phyloP scores from a whole-genome alignment of 805 yeast species.

The Yarrowia bubula region DNA sequence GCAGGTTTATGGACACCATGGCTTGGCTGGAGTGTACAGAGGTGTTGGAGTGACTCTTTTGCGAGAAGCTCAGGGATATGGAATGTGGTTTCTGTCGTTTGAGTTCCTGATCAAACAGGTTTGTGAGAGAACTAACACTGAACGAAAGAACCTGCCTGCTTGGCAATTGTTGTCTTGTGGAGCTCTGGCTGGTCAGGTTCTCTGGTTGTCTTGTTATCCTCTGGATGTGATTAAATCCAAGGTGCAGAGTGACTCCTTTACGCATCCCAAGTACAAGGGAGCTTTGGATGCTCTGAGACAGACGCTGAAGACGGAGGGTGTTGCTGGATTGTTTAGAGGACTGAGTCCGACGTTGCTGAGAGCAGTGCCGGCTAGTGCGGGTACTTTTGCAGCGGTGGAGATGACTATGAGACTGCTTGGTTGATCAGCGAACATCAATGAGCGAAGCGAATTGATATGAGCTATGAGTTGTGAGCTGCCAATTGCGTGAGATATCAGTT shows the following conservation, averaged over 20 bases:
- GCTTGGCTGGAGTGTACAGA: conserved; percentile 50
- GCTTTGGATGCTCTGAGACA: conserved; percentile 46
- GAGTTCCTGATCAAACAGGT: conserved; percentile 45
- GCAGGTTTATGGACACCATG: conserved; percentile 56
- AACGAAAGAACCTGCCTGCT: conserved; percentile 51
- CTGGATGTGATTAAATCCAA: conserved; percentile 64
- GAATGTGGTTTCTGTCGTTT: conserved; percentile 69
- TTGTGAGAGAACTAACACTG: conserved; percentile 21
- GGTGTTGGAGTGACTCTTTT: conserved; percentile 54
- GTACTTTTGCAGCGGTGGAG: conserved; percentile 76
- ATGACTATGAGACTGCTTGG: conserved; percentile 52
- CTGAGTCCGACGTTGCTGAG: conserved; percentile 53
- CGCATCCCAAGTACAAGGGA: conserved; percentile 41
- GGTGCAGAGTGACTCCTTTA: conserved; percentile 53
- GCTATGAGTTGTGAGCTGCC: too few relatives aligned
- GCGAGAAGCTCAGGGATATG: conserved; percentile 70
- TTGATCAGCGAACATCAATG: conserved; percentile 29
- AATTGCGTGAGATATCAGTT: too few relatives aligned
- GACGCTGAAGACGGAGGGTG: conserved; percentile 48
- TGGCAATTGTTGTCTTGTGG: conserved; percentile 57
- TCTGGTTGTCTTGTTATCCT: conserved; percentile 69
- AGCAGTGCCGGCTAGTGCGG: conserved; percentile 70
- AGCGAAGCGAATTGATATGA: not conserved
- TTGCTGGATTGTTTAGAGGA: conserved; percentile 56
- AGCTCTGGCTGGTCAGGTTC: conserved; percentile 65